Conservation (phyloP, 2,329 filamentous ascomycete species). For the Chalara sp. region DNA sequence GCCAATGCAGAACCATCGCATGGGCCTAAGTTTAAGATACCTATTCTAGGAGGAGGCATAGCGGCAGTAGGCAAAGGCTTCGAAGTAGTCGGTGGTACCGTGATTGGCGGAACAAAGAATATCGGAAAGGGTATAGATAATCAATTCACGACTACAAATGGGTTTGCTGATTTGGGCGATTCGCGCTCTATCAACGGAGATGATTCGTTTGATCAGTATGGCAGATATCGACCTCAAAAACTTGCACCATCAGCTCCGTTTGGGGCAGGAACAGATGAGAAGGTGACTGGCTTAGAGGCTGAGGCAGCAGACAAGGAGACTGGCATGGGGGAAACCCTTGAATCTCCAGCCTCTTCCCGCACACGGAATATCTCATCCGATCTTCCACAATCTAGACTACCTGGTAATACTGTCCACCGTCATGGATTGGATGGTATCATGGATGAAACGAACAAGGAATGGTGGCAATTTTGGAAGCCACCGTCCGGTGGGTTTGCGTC, state of each 20-base stretch:
- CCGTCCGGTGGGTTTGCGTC: conserved; percentile 55
- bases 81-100: conserved; percentile 23
- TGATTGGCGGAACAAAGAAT: neutral
- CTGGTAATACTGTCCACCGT: conserved; percentile 19
- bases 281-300: conserved; percentile 7
- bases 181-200: conserved; percentile 12
- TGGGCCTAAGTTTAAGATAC: conserved; percentile 16
- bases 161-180: conserved; percentile 22
- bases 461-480: conserved; percentile 61
- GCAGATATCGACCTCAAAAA: conserved; percentile 16
- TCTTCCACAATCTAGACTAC: conserved; percentile 4
- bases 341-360: conserved; percentile 3
- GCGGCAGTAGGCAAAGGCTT: conserved; percentile 21
- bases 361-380: neutral
- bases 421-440: conserved; percentile 13
- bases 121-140: conserved; percentile 43
- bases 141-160: conserved; percentile 46
- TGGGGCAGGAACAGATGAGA: conserved; percentile 13
- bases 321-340: conserved; percentile 9
- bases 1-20: conserved; percentile 2
- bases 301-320: conserved; percentile 4
- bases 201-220: conserved; percentile 23
- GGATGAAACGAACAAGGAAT: conserved; percentile 23
- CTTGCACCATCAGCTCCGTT: conserved; percentile 7
- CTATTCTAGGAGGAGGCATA: conserved; percentile 17